Percentiles rank a stretch among this genome's conserved stretches.
phyloP scores from a whole-genome alignment of 1,284 basidiomycete genomes.

The Microbotryum silenes-acaulis region DNA sequence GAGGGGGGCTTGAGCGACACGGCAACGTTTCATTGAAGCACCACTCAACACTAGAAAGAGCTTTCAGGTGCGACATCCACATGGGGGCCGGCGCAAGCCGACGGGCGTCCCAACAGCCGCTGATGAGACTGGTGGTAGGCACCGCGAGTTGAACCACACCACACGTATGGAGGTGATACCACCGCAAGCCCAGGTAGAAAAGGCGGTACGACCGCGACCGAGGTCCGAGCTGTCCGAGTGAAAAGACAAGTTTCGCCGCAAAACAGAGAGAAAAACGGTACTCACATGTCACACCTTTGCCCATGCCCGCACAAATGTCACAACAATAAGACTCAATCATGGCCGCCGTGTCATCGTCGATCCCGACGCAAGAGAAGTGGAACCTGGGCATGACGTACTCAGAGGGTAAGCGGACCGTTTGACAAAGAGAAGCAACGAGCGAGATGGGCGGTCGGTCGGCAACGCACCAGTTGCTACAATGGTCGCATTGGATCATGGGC shows the following conservation, averaged over 20 bases:
- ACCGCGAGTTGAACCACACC: too few species aligned
- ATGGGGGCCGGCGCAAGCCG: not conserved
- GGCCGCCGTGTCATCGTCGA: conserved; percentile 30
- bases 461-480: conserved; percentile 64
- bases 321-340: conserved; percentile 37
- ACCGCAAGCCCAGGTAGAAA: too few species aligned
- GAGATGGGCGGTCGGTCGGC: not conserved
- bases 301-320: conserved; percentile 37
- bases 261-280: conserved; percentile 20
- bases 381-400: conserved; percentile 31
- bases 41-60: not conserved
- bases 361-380: conserved; percentile 37
- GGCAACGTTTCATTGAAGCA: too few species aligned
- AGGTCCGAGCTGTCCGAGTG: not conserved
- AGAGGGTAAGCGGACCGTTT: not conserved
- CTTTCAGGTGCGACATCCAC: not conserved
- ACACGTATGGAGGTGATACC: too few species aligned
- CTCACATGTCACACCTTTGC: conserved; percentile 33
- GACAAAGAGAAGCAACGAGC: not conserved
- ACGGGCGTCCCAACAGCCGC: not conserved
- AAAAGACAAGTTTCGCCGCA: not conserved
- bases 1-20: too few species aligned
- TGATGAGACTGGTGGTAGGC: not conserved
- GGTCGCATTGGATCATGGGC: conserved; percentile 68
- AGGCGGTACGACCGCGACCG: not conserved